Percentiles rank a stretch among this genome's conserved stretches.
These are phyloP conservation scores for Geopyxis carbonaria DNA, from an alignment of 495 filamentous ascomycete genomes.

Conservation along the genomic window DNA sequence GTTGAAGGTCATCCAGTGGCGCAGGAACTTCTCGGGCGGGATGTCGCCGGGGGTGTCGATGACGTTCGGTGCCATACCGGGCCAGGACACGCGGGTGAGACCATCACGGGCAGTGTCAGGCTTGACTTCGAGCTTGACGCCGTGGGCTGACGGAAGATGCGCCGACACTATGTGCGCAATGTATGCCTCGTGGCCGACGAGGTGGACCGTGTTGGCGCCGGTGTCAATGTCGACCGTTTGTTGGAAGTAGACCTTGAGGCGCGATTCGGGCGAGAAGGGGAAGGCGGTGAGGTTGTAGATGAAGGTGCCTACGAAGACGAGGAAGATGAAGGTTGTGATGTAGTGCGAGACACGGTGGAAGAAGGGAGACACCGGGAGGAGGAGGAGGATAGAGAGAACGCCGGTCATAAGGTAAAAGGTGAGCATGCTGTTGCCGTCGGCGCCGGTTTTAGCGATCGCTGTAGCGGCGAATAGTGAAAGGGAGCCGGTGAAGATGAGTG, in stretches of 20 bases:
- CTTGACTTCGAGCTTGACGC: conserved; percentile 40
- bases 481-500: conserved; percentile 56
- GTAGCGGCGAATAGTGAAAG: conserved; percentile 55
- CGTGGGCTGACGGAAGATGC: conserved; percentile 51
- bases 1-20: conserved; percentile 46
- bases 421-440: conserved; percentile 52
- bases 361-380: conserved; percentile 69
- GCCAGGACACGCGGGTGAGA: conserved; percentile 51
- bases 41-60: conserved; percentile 29
- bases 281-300: conserved; percentile 80
- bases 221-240: conserved; percentile 57
- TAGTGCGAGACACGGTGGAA: conserved; percentile 75
- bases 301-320: conserved; percentile 56
- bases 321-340: conserved; percentile 56
- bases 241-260: conserved; percentile 74
- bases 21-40: conserved; percentile 30
- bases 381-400: conserved; percentile 46
- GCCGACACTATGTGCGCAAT: conserved; percentile 45
- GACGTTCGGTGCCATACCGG: conserved; percentile 46
- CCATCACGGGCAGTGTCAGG: conserved; percentile 27
- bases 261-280: conserved; percentile 61
- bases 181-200: conserved; percentile 57
- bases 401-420: conserved; percentile 52
- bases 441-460: conserved; percentile 59
- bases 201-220: conserved; percentile 46